phyloP scores from a whole-genome alignment of 2,329 filamentous ascomycete species.

The Metarhizium sp. region DNA sequence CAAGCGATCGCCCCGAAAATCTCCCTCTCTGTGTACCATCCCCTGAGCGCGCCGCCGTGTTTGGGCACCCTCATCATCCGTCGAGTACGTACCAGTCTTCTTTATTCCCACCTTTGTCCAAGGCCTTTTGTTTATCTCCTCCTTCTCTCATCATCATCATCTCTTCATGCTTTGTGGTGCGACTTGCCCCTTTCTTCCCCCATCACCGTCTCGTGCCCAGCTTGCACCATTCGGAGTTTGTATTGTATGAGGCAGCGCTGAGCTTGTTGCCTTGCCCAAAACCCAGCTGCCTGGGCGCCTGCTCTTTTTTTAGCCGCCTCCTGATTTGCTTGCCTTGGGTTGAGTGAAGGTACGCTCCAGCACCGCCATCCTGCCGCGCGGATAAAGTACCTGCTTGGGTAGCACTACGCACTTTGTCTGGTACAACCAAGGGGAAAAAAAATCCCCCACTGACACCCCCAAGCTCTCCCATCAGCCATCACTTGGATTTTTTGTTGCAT shows the following conservation, averaged over 20 bases:
- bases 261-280: too few relatives aligned
- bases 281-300: slow-evolving; percentile 8
- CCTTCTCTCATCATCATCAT: neutral
- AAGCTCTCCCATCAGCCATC: neutral
- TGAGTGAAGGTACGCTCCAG: neutral
- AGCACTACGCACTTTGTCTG: too few relatives aligned
- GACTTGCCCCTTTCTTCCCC: neutral
- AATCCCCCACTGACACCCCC: neutral
- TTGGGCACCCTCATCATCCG: neutral
- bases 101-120: neutral
- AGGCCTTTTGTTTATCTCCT: neutral
- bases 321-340: neutral
- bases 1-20: neutral
- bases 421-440: neutral
- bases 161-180: neutral
- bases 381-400: neutral
- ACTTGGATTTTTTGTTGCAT: neutral
- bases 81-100: neutral
- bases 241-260: slow-evolving; percentile 11
- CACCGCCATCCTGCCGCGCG: slow-evolving; percentile 1
- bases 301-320: neutral
- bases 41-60: slow-evolving; percentile 1
- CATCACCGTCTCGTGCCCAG: neutral
- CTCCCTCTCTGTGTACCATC: slow-evolving; percentile 1
- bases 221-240: slow-evolving; percentile 11